Base-by-base conservation (phyloP, 2,329 filamentous ascomycete species). In the Colletotrichum orbiculare region DNA sequence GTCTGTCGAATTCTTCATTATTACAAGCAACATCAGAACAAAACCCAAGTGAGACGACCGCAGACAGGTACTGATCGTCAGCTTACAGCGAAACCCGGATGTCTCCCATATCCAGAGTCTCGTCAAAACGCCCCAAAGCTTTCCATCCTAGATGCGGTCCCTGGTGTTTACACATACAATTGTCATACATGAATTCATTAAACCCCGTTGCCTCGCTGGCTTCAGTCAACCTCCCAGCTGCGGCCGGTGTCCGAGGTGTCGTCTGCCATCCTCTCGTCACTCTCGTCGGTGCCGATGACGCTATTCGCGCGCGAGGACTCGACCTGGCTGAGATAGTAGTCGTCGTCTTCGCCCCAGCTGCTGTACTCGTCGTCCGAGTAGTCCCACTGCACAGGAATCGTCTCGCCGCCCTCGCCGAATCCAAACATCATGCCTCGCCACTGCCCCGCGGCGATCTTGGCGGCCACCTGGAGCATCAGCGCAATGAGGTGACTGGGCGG, bases 401-500 rank as follows among this genome's bases (percentile, higher is more conserved):
- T 74, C 70, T 86, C 83, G 8, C 85, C 85, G 13, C 77, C 74
- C 60, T 88, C 85, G 38, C 81, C 82, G 56, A 82, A 78, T 10
- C 86, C 86, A 54, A 84, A 82, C 56, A 87, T 81, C 69, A 85
- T 77, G 67, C 86, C 91, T 72, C 86, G 80, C 89, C 85, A 88
- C 78, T 87, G 83, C 15, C 86, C 87, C 37, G 83, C 82, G 1
- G 89, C 85, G 67, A 97, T 93, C 67, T 87, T 89, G 0, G 91
- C 89, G 1, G 94, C 92, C 61, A 97, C 92, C 60, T 89, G 88
- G 5, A 97, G 84, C 83, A 97, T 94, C 45, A 97, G 81, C 34
- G 87, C 83, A 41, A 97, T 86, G 2, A 97, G 84, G 71, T 94
- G 88, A 13, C 90, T 87, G 0, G 94, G 93, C n/a, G 93, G 93